These are phyloP conservation scores for Metroxylon sagu DNA, from an alignment of 176 grass and related monocot species.

Conservation along the genomic window DNA sequence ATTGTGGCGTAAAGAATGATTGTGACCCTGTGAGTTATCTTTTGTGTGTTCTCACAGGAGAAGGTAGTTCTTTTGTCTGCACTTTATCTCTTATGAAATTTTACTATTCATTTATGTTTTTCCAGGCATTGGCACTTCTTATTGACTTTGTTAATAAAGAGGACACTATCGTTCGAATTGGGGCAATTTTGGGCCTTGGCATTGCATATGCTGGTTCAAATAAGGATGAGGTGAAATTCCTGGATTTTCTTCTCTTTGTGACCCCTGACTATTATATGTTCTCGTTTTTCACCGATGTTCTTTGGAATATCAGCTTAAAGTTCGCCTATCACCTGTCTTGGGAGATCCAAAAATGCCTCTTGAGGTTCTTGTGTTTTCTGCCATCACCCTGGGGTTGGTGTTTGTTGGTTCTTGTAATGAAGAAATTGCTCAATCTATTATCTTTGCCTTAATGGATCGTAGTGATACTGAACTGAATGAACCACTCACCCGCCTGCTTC, in stretches of 20 bases:
- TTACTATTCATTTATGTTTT: not conserved
- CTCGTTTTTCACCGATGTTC: constrained; percentile 12
- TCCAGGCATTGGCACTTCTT: constrained; percentile 78
- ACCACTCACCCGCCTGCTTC: constrained; percentile 77
- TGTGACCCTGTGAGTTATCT: constrained; percentile 74
- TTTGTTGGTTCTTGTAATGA: constrained; percentile 98
- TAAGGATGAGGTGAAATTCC: constrained; percentile 63
- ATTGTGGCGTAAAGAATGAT: constrained; percentile 86
- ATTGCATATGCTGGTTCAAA: constrained; percentile 94
- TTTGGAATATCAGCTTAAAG: constrained; percentile 53
- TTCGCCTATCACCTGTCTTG: constrained; percentile 61
- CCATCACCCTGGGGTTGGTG: constrained; percentile 73
- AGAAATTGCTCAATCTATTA: constrained; percentile 92
- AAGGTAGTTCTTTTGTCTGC: no score
- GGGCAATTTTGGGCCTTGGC: constrained; percentile 90
- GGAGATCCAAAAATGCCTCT: constrained; percentile 68
- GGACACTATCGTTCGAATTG: constrained; percentile 72
- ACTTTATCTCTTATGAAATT: no score
- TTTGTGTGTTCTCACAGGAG: no score
- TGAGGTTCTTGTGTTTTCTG: constrained; percentile 85
- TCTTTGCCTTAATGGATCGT: constrained; percentile 87
- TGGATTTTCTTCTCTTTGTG: constrained; percentile 1
- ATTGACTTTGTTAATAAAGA: constrained; percentile 90
- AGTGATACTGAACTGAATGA: constrained; percentile 72
- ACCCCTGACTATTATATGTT: not conserved